Percentiles rank a stretch among this genome's conserved stretches.
These are phyloP conservation scores for Saturnispora galanensis DNA, from an alignment of 805 yeast genomes.

Conservation along the genomic window DNA sequence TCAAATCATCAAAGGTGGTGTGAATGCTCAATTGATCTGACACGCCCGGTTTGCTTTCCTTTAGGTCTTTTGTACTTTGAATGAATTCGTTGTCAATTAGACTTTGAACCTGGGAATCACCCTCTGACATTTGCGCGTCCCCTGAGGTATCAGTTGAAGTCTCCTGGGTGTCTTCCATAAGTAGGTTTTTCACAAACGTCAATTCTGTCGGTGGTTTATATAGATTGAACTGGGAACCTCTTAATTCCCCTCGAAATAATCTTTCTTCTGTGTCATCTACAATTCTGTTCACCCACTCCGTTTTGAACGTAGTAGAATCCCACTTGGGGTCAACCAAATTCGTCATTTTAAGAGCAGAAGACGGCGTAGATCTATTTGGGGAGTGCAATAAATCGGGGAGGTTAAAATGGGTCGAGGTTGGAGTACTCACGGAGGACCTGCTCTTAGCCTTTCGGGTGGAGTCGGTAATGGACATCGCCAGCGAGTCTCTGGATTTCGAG, in stretches of 20 bases:
- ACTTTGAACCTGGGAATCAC: too few species aligned
- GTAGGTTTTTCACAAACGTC: slow-evolving; percentile 10
- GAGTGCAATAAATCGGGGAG: background rate
- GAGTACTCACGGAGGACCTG: background rate
- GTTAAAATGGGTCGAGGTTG: too few species aligned
- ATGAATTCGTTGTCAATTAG: slow-evolving; percentile 4
- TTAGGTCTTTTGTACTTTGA: slow-evolving; percentile 4
- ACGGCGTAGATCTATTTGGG: background rate
- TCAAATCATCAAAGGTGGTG: background rate
- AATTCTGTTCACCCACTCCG: slow-evolving; percentile 53
- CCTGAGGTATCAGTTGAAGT: too few species aligned
- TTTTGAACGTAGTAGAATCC: slow-evolving; percentile 33
- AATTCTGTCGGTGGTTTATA: slow-evolving; percentile 48
- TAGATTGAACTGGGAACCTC: slow-evolving; percentile 55
- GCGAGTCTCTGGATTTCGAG: too few species aligned
- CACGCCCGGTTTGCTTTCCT: too few species aligned
- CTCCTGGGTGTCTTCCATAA: background rate
- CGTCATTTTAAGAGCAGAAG: slow-evolving; percentile 3
- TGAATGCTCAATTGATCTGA: background rate
- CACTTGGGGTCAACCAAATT: slow-evolving; percentile 23
- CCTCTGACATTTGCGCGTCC: too few species aligned
- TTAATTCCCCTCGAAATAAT: slow-evolving; percentile 55
- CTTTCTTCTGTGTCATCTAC: slow-evolving; percentile 26
- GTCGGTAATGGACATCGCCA: too few species aligned
- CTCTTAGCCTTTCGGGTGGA: too few species aligned